A percentile compares a stretch with the other conserved stretches of the same genome.
Evolutionary conservation across 1,284 basidiomycete genomes (phyloP).

Genomic region (Mycosarcoma mackinlayi): DNA sequence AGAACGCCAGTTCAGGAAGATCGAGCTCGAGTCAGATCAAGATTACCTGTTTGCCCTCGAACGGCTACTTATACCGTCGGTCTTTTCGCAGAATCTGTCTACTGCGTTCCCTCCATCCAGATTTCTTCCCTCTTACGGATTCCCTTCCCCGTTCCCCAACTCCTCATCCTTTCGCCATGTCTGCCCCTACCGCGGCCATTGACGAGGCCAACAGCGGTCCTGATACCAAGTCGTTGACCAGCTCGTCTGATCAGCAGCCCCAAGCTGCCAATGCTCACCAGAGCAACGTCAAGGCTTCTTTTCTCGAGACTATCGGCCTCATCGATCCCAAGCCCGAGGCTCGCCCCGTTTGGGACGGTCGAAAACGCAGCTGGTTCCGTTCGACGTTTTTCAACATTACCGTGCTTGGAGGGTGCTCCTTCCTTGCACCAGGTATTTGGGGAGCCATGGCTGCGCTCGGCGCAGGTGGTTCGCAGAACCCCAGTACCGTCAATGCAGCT

Average conservation of each 20-base stretch:
- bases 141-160: too few relatives aligned
- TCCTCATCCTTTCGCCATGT: constrained; percentile 2
- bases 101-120: too few relatives aligned
- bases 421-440: constrained; percentile 68
- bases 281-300: constrained; percentile 11
- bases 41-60: too few relatives aligned
- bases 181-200: constrained; percentile 8
- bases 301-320: constrained; percentile 37
- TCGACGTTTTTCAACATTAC: constrained; percentile 60
- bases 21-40: too few relatives aligned
- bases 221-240: constrained; percentile 26
- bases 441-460: constrained; percentile 66
- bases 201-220: constrained; percentile 17
- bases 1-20: too few relatives aligned
- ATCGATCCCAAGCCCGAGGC: constrained; percentile 42
- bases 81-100: too few relatives aligned
- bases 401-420: constrained; percentile 67
- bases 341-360: constrained; percentile 30
- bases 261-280: background rate
- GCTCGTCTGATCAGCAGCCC: constrained; percentile 7
- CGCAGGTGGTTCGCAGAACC: constrained; percentile 63
- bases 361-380: constrained; percentile 47
- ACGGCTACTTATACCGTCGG: too few relatives aligned
- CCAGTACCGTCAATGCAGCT: constrained; percentile 67
- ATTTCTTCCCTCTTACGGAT: background rate